phyloP scores from a whole-genome alignment of 176 grass and related monocot species.

The Carex parvula region DNA sequence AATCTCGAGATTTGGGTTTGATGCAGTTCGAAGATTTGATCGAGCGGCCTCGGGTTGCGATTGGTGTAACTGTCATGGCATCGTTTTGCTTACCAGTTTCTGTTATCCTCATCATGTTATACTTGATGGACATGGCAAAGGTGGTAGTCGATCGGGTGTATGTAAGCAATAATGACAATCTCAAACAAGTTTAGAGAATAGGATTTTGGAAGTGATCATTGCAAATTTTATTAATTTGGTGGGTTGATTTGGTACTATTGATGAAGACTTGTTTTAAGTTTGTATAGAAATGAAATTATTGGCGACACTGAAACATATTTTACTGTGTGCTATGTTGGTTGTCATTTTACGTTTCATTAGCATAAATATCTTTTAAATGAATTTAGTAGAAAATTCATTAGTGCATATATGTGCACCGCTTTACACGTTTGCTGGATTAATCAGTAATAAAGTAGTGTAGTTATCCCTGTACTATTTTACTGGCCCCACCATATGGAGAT shows the following conservation, averaged over 20 bases:
- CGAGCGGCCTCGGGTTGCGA: constrained; percentile 28
- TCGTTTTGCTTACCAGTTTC: constrained; percentile 41
- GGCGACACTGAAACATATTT: background rate
- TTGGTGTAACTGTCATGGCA: constrained; percentile 41
- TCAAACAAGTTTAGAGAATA: constrained; percentile 18
- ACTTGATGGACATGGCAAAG: constrained; percentile 42
- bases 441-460: background rate
- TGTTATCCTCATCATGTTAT: constrained; percentile 35
- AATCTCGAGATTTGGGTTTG: constrained; percentile 27
- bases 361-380: background rate
- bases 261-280: background rate
- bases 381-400: background rate
- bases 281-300: constrained; percentile 13
- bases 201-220: background rate
- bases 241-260: background rate
- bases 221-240: background rate
- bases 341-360: background rate
- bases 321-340: background rate
- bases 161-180: constrained; percentile 11
- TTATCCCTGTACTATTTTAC: background rate
- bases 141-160: constrained; percentile 33
- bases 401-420: background rate
- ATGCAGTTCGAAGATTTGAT: constrained; percentile 32
- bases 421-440: background rate
- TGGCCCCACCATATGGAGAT: background rate